Percentiles rank a stretch among this genome's conserved stretches.
phyloP scores from a whole-genome alignment of 2,329 filamentous ascomycete species.

The Fusarium siculi region DNA sequence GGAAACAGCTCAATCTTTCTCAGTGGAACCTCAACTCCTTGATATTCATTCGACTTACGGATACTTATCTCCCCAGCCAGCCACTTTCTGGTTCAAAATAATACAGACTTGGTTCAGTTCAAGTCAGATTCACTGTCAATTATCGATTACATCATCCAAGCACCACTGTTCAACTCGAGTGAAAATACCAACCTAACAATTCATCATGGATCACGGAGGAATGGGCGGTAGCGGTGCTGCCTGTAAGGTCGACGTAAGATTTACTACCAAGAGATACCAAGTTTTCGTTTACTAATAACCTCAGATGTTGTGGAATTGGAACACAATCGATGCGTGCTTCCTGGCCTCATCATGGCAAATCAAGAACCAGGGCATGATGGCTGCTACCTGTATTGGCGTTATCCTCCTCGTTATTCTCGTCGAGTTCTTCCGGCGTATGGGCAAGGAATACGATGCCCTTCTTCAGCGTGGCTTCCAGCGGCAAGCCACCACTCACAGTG shows the following conservation, averaged over 20 bases:
- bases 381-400: constrained; percentile 81
- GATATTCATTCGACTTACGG: constrained; percentile 11
- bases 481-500: constrained; percentile 39
- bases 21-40: constrained; percentile 25
- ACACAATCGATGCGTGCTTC: constrained; percentile 78
- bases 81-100: neutral
- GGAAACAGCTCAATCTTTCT: constrained; percentile 41
- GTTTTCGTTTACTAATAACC: neutral
- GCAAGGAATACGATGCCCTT: constrained; percentile 77
- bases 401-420: constrained; percentile 76
- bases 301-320: constrained; percentile 85
- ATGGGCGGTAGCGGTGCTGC: constrained; percentile 30
- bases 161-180: neutral
- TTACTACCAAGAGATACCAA: neutral
- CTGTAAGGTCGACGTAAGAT: constrained; percentile 49
- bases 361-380: constrained; percentile 76
- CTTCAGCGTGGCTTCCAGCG: constrained; percentile 64
- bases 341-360: constrained; percentile 77
- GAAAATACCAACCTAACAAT: neutral
- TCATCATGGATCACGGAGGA: constrained; percentile 33
- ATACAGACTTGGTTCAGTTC: neutral
- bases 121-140: neutral
- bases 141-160: neutral
- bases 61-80: constrained; percentile 10
- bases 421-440: constrained; percentile 76